phyloP scores from a whole-genome alignment of 345 rosid genomes.

The Viola odorata region DNA sequence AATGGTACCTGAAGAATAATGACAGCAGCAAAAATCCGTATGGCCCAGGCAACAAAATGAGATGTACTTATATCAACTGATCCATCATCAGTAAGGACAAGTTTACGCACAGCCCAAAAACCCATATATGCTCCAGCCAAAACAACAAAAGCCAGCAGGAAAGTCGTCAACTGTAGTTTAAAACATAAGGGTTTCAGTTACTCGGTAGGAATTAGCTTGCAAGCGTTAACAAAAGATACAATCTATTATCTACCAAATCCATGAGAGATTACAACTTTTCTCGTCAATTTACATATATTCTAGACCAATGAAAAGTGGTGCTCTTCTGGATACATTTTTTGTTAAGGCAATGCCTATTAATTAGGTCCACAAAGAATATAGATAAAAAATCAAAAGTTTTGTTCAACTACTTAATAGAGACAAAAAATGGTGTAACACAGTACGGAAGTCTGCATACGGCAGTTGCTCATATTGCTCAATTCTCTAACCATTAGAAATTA shows the following conservation, averaged over 20 bases:
- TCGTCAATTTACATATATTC: too few species aligned
- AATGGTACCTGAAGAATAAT: constrained; percentile 74
- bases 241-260: background rate
- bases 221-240: background rate
- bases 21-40: constrained; percentile 54
- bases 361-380: too few species aligned
- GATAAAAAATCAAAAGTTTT: too few species aligned
- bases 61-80: constrained; percentile 68
- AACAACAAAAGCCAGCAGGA: constrained; percentile 61
- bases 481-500: too few species aligned
- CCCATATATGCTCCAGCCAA: constrained; percentile 94
- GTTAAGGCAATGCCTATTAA: too few species aligned
- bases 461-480: too few species aligned
- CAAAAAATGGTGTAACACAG: too few species aligned
- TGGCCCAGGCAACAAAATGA: constrained; percentile 72
- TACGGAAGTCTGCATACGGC: too few species aligned
- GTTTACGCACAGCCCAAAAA: constrained; percentile 82
- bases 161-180: constrained; percentile 55
- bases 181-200: constrained; percentile 3
- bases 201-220: constrained; percentile 2
- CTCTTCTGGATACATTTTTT: too few species aligned
- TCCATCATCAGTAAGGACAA: constrained; percentile 82
- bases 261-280: too few species aligned
- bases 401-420: too few species aligned
- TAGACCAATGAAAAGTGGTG: too few species aligned